Percentiles rank a stretch among this genome's conserved stretches.
Evolutionary conservation across 192 early-diverging fungal species (phyloP).

Genomic region (Coemansia sp.): DNA sequence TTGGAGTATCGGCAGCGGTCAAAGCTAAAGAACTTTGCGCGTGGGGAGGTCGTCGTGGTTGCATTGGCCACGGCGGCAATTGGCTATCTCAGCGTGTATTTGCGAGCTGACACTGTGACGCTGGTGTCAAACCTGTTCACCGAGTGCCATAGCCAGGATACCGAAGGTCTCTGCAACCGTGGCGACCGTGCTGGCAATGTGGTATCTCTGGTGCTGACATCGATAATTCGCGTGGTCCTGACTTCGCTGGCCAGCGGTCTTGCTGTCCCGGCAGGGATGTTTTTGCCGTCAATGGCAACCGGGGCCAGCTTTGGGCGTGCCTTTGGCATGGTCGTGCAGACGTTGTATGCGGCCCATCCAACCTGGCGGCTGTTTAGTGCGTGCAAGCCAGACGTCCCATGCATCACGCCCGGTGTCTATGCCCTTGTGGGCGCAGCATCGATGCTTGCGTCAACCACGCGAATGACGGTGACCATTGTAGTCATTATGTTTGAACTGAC

Average conservation of each 20-base stretch:
- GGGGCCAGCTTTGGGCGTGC: constrained; percentile 92
- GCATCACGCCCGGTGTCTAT: constrained; percentile 79
- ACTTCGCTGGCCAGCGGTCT: constrained; percentile 70
- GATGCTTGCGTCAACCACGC: constrained; percentile 77
- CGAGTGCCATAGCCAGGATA: constrained; percentile 48
- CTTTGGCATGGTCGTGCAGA: constrained; percentile 78
- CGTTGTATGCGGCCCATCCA: constrained; percentile 51
- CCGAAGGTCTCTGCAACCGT: constrained; percentile 46
- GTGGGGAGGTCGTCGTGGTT: constrained; percentile 50
- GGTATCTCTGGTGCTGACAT: constrained; percentile 57
- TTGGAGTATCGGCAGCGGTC: constrained; percentile 41
- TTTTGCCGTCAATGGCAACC: constrained; percentile 83
- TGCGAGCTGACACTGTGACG: constrained; percentile 51
- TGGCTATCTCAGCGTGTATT: constrained; percentile 48
- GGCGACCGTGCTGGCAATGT: constrained; percentile 22
- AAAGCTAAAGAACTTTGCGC: constrained; percentile 41
- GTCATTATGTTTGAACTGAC: constrained; percentile 99
- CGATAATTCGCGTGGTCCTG: constrained; percentile 59
- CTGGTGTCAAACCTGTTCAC: constrained; percentile 57
- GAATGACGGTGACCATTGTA: constrained; percentile 85
- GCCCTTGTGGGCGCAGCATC: constrained; percentile 83
- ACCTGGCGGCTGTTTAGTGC: constrained; percentile 61
- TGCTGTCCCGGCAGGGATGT: constrained; percentile 75
- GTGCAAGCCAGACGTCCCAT: constrained; percentile 71
- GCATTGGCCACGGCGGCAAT: constrained; percentile 45